Base-by-base conservation (phyloP, 2,329 filamentous ascomycete species). In the Colletotrichum caudatum region DNA sequence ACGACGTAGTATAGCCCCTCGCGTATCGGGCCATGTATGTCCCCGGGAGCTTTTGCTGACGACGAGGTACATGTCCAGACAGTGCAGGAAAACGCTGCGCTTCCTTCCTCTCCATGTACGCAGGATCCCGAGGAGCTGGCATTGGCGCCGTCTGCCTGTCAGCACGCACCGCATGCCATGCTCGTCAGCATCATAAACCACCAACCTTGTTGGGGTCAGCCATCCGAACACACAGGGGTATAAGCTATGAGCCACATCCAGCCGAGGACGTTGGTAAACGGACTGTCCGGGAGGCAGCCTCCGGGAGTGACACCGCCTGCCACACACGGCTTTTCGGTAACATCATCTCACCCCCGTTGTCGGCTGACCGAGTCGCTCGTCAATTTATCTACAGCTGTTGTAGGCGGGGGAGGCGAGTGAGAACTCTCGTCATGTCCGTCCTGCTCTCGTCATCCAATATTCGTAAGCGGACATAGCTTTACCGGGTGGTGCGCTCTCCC, bases 101-200 rank as follows among this genome's bases (percentile, higher is more conserved):
- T 29, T 29, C 29, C 5, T 29, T 29, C 29, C 18, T 39, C 37
- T n/a, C 4, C 7, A 8, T 54, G 37, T 18, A 8, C 26, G 18
- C 18, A 35, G 35, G 23, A 33, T 44, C 26, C 57, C 50, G 37
- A 44, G 33, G 56, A 26, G 18, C 39, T 53, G 64, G 56, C 41
- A 53, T n/a, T 16, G 23, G 56, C 56, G 46, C 33, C 18, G 64
- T 58, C 35, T n/a, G 61, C 48, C 20, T 41, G 61, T 54, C 50
- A 66, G 64, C 56, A 54, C 48, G 64, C 56, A 54, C 48, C 54
- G 60, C 48, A 63, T n/a, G 61, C 48, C 48, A 63, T n/a, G 61
- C 48, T 37, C 29, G 61, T 54, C 50, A 66, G 64, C 46, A 66
- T 26, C 56, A 29, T 46, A n/a, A 37, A 39, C 8, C 37, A 37